Evolutionary conservation across 2,329 filamentous ascomycete genomes (phyloP).

Genomic region (Aureobasidium leucospermi): DNA sequence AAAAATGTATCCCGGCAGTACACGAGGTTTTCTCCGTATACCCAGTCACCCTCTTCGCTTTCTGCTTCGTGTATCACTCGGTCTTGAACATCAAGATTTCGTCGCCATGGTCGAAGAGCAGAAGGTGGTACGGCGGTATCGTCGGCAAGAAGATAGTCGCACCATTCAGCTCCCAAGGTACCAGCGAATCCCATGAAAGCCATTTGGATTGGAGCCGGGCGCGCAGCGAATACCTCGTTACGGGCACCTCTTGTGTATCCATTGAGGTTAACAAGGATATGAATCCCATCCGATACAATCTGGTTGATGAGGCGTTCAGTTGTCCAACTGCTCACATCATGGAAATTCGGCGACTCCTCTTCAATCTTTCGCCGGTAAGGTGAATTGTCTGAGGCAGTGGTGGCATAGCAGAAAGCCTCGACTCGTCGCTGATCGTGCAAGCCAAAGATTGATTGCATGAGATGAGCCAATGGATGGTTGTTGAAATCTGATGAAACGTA

Average conservation of each 20-base stretch:
- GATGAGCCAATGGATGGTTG: constrained; percentile 89
- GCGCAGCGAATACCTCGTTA: constrained; percentile 93
- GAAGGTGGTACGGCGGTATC: constrained; percentile 73
- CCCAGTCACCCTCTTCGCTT: constrained; percentile 58
- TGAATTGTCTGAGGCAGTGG: constrained; percentile 83
- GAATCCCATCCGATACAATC: constrained; percentile 80
- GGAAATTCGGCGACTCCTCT: constrained; percentile 81
- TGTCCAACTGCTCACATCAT: constrained; percentile 80
- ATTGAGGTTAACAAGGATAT: constrained; percentile 95
- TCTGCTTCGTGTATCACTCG: constrained; percentile 56
- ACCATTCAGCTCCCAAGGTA: constrained; percentile 94
- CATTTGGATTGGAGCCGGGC: constrained; percentile 95
- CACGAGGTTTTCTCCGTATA: constrained; percentile 95
- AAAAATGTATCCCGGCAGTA: constrained; percentile 95
- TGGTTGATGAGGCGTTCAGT: constrained; percentile 77
- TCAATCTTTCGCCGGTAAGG: constrained; percentile 89
- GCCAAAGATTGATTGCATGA: constrained; percentile 99
- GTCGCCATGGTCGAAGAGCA: constrained; percentile 72
- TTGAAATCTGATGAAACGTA: constrained; percentile 99
- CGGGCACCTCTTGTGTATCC: constrained; percentile 94
- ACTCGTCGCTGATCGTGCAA: constrained; percentile 68
- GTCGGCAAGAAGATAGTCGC: constrained; percentile 92
- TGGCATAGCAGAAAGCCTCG: constrained; percentile 91
- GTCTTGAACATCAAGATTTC: constrained; percentile 68
- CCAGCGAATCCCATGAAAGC: constrained; percentile 99